These are phyloP conservation scores for Penicillium vulpinum DNA, from an alignment of 2,329 filamentous ascomycete species.

Conservation along the genomic window DNA sequence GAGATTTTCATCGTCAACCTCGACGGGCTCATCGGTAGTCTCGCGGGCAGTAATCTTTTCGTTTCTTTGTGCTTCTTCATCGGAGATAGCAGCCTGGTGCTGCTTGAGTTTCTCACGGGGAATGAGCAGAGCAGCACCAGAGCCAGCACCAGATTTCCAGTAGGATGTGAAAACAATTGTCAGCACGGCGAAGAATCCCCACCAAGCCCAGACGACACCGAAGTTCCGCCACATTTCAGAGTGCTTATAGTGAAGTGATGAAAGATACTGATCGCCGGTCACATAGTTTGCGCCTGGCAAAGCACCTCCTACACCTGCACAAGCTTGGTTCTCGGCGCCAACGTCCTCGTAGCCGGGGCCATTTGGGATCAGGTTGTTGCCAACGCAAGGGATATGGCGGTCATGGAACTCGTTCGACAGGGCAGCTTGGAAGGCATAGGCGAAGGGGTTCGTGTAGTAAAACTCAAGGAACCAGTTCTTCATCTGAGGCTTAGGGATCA, in stretches of 20 bases:
- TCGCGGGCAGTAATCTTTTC: not conserved
- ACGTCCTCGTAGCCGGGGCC: slow-evolving; percentile 28
- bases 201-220: slow-evolving; percentile 62
- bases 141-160: slow-evolving; percentile 52
- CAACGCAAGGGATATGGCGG: slow-evolving; percentile 31
- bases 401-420: slow-evolving; percentile 35
- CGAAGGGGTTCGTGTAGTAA: slow-evolving; percentile 35
- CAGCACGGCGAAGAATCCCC: slow-evolving; percentile 57
- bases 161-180: slow-evolving; percentile 58
- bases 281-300: slow-evolving; percentile 49
- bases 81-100: slow-evolving; percentile 23
- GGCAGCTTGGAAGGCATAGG: slow-evolving; percentile 34
- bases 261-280: slow-evolving; percentile 58
- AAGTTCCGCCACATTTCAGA: slow-evolving; percentile 59
- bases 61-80: slow-evolving; percentile 11
- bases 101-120: slow-evolving; percentile 58
- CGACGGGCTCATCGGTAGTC: slow-evolving; percentile 11
- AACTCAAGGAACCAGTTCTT: slow-evolving; percentile 52
- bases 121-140: slow-evolving; percentile 56
- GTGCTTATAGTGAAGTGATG: slow-evolving; percentile 53
- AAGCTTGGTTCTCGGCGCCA: slow-evolving; percentile 39
- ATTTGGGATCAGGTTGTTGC: slow-evolving; percentile 29
- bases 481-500: slow-evolving; percentile 46
- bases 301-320: slow-evolving; percentile 59
- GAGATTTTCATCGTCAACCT: slow-evolving; percentile 41